Evolutionary conservation across 352 stramenopile genomes (phyloP), one percentile per base, ranked within the genome.

Genomic region (Phytophthora pisi): DNA sequence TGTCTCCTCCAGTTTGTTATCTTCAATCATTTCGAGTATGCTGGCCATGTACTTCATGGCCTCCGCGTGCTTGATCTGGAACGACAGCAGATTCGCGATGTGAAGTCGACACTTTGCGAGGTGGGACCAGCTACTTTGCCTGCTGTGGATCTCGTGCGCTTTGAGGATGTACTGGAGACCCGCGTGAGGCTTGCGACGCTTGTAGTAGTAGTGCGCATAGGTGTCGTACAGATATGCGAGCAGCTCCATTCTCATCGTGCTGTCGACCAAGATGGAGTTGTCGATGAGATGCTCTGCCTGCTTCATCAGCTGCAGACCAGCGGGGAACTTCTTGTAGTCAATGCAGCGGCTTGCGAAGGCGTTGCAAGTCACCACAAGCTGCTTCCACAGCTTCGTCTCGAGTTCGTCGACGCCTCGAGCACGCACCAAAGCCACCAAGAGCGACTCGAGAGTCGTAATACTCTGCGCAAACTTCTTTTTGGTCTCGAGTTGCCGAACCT

Each of bases 201-300:
- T 78, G 63, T 94, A 96, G 74, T 97, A 98, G 64, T 97, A 98
- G 58, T 97, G 90, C 0, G 88, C 90, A 57, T 97, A 96, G 2
- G 81, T 91, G 70, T 97, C 89, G 59, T 90, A 88, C 13, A 95
- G 64, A 60, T 92, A 97, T 11, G 84, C 92, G 46, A 89, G 75
- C 30, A 97, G 77, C 61, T 97, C 86, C 45, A 86, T 56, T n/a
- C 79, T 72, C 69, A 79, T 79, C 0, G 49, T 50, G 47, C 63
- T 70, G 30, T 77, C 68, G 9, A 91, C 81, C 16, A 91, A 70
- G n/a, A 88, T 86, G 6, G 86, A 89, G 61, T 88, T 88, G 65
- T 92, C 76, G n/a, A 95, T 76, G 2, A 97, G 59, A 15, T 86
- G 66, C 56, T 93, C 81, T 2, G 82, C 89, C 53, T 88, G 84